These are phyloP conservation scores for Myxozyma melibiosi DNA, from an alignment of 805 yeast species.

Conservation along the genomic window DNA sequence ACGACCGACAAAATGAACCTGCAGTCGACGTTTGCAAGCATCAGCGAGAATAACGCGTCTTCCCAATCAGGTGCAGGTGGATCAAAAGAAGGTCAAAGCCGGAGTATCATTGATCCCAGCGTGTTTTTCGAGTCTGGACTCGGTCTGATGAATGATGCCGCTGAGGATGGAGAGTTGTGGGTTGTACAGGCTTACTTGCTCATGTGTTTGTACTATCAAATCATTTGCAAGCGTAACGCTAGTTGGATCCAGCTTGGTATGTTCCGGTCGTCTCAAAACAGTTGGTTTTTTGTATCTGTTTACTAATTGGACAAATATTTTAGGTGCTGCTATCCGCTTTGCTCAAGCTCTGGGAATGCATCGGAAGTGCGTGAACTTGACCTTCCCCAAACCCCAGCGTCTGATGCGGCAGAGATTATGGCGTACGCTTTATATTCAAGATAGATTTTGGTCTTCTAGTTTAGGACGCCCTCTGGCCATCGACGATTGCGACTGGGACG, in stretches of 20 bases:
- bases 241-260: constrained; percentile 52
- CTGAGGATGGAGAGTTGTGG: constrained; percentile 50
- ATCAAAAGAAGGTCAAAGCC: constrained; percentile 1
- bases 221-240: constrained; percentile 45
- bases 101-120: constrained; percentile 36
- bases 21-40: constrained; percentile 12
- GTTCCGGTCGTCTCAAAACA: not conserved
- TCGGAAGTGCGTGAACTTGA: constrained; percentile 39
- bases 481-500: constrained; percentile 36
- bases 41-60: not conserved
- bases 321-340: constrained; percentile 46
- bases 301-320: not conserved
- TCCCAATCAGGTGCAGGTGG: not conserved
- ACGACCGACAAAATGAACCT: constrained; percentile 37
- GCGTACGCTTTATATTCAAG: constrained; percentile 36
- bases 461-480: constrained; percentile 35
- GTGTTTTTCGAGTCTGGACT: constrained; percentile 46
- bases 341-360: constrained; percentile 50
- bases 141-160: constrained; percentile 40
- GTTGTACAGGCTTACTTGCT: constrained; percentile 48
- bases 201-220: constrained; percentile 47
- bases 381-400: constrained; percentile 34
- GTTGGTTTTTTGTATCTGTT: not conserved
- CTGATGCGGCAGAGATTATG: constrained; percentile 32
- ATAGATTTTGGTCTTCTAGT: constrained; percentile 33